Percentiles rank a stretch among this genome's conserved stretches.
phyloP scores from a whole-genome alignment of 108 stramenopile genomes.

The Skeletonema menzelii region DNA sequence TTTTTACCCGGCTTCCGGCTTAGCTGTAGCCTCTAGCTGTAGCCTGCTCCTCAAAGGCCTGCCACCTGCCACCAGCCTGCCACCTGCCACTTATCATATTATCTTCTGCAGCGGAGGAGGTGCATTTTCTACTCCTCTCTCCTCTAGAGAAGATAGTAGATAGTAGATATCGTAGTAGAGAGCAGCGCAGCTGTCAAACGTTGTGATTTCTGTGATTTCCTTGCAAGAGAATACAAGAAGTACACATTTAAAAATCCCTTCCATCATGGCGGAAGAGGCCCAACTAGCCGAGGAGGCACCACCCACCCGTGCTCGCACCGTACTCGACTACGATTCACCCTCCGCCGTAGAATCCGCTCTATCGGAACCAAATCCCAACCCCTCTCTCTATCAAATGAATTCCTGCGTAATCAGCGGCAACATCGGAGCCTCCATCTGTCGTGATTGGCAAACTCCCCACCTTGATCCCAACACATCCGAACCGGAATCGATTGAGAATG shows the following conservation, averaged over 20 bases:
- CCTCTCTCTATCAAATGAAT: neutral
- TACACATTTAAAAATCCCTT: neutral
- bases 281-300: neutral
- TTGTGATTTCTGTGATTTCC: too few species aligned
- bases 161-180: too few species aligned
- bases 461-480: slow-evolving; percentile 14
- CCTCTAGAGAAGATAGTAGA: too few species aligned
- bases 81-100: too few species aligned
- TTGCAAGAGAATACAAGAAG: neutral
- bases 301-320: neutral
- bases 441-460: slow-evolving; percentile 43
- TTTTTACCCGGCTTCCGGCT: too few species aligned
- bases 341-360: neutral
- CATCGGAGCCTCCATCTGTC: neutral
- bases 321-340: neutral
- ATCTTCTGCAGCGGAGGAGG: too few species aligned
- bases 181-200: too few species aligned
- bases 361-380: neutral
- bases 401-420: neutral
- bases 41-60: too few species aligned
- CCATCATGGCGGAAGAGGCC: neutral
- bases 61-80: too few species aligned
- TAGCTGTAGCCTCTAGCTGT: too few species aligned
- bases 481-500: slow-evolving; percentile 54
- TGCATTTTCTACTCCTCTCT: too few species aligned